phyloP scores from a whole-genome alignment of 2,329 filamentous ascomycete species.

The Penicillium sp. region DNA sequence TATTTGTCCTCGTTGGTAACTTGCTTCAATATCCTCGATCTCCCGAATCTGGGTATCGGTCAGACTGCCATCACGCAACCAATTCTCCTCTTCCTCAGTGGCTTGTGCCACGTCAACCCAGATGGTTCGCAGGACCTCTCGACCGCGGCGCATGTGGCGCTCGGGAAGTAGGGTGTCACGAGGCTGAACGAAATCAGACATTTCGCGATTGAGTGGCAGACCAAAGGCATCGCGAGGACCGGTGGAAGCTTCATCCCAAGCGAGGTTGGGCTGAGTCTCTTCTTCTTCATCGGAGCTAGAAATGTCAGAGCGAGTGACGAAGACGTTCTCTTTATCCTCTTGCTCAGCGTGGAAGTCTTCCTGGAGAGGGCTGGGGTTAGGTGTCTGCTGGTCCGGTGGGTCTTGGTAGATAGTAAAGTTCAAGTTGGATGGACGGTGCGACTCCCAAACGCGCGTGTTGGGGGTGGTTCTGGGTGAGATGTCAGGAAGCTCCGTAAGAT shows the following conservation, averaged over 20 bases:
- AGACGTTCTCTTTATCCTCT: neutral
- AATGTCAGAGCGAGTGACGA: neutral
- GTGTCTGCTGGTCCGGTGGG: neutral
- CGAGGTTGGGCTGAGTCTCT: neutral
- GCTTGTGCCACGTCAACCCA: neutral
- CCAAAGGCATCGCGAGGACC: neutral
- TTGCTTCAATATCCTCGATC: too few species aligned
- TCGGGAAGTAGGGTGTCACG: neutral
- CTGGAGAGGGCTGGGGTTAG: neutral
- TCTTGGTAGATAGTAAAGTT: neutral
- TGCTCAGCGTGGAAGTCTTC: neutral
- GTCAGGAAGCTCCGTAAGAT: neutral
- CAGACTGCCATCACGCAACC: neutral
- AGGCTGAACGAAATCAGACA: neutral
- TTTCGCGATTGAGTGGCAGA: neutral
- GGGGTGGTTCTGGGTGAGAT: too few species aligned
- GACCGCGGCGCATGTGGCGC: neutral
- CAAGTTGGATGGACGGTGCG: neutral
- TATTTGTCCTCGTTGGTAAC: neutral
- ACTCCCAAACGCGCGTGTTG: neutral
- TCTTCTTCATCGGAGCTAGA: neutral
- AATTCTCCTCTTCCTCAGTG: neutral
- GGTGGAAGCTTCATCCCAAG: neutral
- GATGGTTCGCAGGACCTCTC: neutral
- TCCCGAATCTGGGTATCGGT: neutral